Conservation (phyloP, 768 basidiomycete genomes). For the Collybia sp. region DNA sequence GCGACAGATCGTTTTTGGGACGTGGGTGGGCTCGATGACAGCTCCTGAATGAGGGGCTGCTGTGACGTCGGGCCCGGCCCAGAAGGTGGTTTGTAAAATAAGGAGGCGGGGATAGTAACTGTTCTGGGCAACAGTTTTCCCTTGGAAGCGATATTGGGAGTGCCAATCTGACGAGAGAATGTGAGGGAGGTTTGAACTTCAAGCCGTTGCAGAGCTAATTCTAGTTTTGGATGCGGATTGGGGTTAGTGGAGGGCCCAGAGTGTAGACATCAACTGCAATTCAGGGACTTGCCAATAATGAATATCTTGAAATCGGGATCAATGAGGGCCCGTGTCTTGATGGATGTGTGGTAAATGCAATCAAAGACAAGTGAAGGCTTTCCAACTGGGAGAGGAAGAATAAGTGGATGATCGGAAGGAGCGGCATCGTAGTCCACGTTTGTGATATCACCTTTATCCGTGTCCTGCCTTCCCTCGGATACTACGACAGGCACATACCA, state of each 20-base stretch:
- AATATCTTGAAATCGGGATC: conserved; percentile 67
- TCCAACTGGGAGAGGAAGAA: conserved; percentile 44
- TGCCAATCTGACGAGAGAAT: conserved; percentile 65
- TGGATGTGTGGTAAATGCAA: conserved; percentile 54
- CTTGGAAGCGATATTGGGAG: conserved; percentile 75
- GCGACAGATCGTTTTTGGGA: neutral
- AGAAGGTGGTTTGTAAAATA: conserved; percentile 20
- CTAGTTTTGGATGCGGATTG: conserved; percentile 25
- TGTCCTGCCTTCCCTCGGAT: conserved; percentile 56
- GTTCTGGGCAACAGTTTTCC: conserved; percentile 60
- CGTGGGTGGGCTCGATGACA: conserved; percentile 8
- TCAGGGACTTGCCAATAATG: conserved; percentile 51
- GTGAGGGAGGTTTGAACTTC: conserved; percentile 55
- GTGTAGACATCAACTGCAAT: neutral
- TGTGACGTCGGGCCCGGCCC: conserved; percentile 1
- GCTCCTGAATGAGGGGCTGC: conserved; percentile 47
- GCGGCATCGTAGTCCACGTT: neutral
- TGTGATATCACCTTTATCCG: conserved; percentile 57
- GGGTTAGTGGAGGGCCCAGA: neutral
- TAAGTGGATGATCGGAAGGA: conserved; percentile 7
- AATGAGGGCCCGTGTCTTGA: conserved; percentile 55
- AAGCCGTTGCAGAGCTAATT: conserved; percentile 64
- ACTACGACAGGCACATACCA: conserved; percentile 73
- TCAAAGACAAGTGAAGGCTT: conserved; percentile 70
- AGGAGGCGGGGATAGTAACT: conserved; percentile 45